Conservation (phyloP, 495 filamentous ascomycete genomes). For the Lineolata rhizophorae region DNA sequence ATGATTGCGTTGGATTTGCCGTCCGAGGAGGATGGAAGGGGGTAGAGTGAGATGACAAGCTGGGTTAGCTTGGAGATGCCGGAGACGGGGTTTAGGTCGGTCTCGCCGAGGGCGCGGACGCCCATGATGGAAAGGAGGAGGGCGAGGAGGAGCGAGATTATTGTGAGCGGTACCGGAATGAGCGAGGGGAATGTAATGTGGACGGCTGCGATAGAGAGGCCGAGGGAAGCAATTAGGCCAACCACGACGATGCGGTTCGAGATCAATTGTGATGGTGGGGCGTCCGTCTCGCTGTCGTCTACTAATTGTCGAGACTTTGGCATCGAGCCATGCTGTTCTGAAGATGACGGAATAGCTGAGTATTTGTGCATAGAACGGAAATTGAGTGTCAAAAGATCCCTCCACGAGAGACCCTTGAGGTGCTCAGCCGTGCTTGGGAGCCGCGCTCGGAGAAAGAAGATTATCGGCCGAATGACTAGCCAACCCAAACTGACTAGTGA, state of each 20-base stretch:
- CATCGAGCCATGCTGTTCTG: neutral
- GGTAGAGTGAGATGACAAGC: slow-evolving; percentile 73
- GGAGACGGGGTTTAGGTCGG: slow-evolving; percentile 89
- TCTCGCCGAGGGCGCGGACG: slow-evolving; percentile 83
- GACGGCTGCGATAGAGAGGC: slow-evolving; percentile 60
- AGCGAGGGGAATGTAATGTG: slow-evolving; percentile 53
- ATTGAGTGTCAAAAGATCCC: slow-evolving; percentile 8
- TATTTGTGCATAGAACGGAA: slow-evolving; percentile 11
- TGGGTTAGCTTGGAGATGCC: slow-evolving; percentile 94
- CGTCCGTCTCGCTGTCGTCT: slow-evolving; percentile 30
- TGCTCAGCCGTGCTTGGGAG: slow-evolving; percentile 8
- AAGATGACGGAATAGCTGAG: slow-evolving; percentile 3
- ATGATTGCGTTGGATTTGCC: slow-evolving; percentile 58
- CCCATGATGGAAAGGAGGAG: slow-evolving; percentile 87
- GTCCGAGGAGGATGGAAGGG: no score
- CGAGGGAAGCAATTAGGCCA: slow-evolving; percentile 50
- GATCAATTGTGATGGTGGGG: slow-evolving; percentile 64
- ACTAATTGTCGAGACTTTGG: neutral
- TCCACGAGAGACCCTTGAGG: slow-evolving; percentile 13
- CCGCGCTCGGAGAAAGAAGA: slow-evolving; percentile 21
- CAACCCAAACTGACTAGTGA: slow-evolving; percentile 72
- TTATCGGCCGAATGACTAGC: slow-evolving; percentile 41
- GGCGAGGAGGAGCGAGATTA: slow-evolving; percentile 66
- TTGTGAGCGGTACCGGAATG: slow-evolving; percentile 44
- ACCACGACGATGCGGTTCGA: slow-evolving; percentile 46